A percentile compares a stretch with the other conserved stretches of the same genome.
phyloP scores from a whole-genome alignment of 306 rosid species.

The Pachyrhizus erosus region DNA sequence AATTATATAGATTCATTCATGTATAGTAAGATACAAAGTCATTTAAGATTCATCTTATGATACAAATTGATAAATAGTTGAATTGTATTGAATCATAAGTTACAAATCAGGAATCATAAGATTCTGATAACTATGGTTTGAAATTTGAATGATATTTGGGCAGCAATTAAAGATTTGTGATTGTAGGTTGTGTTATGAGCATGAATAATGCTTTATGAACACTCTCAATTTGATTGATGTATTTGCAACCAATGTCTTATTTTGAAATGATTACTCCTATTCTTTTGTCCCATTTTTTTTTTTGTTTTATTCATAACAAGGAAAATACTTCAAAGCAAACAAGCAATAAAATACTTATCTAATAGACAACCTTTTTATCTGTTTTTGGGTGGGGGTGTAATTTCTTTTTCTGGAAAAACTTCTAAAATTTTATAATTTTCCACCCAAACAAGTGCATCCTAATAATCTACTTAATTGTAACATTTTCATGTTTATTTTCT shows the following conservation, averaged over 20 bases:
- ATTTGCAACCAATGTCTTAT: slow-evolving; percentile 10
- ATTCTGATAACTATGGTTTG: no score
- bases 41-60: no score
- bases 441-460: not conserved
- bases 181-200: not conserved
- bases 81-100: no score
- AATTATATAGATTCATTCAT: no score
- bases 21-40: no score
- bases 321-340: no score
- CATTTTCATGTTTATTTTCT: slow-evolving; percentile 30
- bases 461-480: slow-evolving; percentile 24
- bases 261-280: not conserved
- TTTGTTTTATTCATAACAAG: not conserved
- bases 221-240: not conserved
- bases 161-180: not conserved
- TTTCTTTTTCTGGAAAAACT: not conserved
- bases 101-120: no score
- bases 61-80: no score
- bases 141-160: not conserved
- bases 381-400: not conserved
- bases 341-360: no score
- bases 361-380: no score
- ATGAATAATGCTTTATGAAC: not conserved
- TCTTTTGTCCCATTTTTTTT: not conserved
- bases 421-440: not conserved